These are phyloP conservation scores for Trametes sanguinea DNA, from an alignment of 768 basidiomycete species.

Conservation along the genomic window DNA sequence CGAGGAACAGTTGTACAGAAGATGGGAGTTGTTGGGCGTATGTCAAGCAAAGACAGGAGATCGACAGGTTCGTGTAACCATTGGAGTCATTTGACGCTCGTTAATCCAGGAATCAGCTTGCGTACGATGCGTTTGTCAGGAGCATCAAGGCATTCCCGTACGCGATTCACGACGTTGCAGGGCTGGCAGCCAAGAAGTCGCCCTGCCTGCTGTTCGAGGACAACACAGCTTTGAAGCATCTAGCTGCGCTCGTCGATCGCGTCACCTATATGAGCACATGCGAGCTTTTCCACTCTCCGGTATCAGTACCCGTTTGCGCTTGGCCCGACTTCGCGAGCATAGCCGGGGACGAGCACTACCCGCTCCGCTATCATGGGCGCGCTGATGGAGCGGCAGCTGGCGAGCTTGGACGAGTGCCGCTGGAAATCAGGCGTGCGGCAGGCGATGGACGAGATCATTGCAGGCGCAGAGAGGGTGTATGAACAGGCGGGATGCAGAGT, in stretches of 20 bases:
- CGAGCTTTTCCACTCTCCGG: slow-evolving; percentile 57
- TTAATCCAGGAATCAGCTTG: slow-evolving; percentile 44
- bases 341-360: not conserved
- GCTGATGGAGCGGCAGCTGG: slow-evolving; percentile 63
- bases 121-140: slow-evolving; percentile 56
- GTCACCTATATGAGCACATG: slow-evolving; percentile 66
- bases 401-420: slow-evolving; percentile 51
- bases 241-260: slow-evolving; percentile 61
- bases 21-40: slow-evolving; percentile 82
- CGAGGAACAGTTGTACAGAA: slow-evolving; percentile 62
- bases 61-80: slow-evolving; percentile 53
- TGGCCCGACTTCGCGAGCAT: slow-evolving; percentile 16
- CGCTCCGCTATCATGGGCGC: slow-evolving; percentile 45
- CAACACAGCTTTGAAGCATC: slow-evolving; percentile 50
- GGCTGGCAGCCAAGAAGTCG: slow-evolving; percentile 34
- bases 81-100: not conserved
- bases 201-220: slow-evolving; percentile 42
- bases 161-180: slow-evolving; percentile 37
- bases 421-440: slow-evolving; percentile 58
- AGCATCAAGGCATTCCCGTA: slow-evolving; percentile 60
- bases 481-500: slow-evolving; percentile 50
- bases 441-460: slow-evolving; percentile 45
- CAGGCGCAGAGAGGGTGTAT: slow-evolving; percentile 55
- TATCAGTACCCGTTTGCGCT: slow-evolving; percentile 47
- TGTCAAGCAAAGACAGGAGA: slow-evolving; percentile 81